phyloP scores from a whole-genome alignment of 148 eudicot species.

The Camellia granthamiana region DNA sequence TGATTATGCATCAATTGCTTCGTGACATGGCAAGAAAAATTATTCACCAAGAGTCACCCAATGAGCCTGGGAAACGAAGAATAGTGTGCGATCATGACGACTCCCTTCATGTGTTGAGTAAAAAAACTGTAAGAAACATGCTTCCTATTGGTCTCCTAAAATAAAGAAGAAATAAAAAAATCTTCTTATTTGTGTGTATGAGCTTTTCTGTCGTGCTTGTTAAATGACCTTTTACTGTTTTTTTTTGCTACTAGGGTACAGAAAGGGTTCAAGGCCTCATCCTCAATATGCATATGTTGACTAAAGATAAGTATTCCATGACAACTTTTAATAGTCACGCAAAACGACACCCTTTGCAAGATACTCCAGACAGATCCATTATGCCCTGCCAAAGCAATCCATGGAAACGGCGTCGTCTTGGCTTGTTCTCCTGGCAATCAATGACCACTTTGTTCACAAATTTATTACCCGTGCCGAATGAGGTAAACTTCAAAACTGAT shows the following conservation, averaged over 20 bases:
- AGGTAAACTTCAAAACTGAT: not conserved
- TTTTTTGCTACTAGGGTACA: not conserved
- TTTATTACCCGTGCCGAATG: not conserved
- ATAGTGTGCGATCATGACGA: not conserved
- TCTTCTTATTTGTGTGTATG: not conserved
- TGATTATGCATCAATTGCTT: conserved; percentile 9
- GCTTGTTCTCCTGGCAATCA: not conserved
- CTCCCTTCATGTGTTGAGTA: conserved; percentile 5
- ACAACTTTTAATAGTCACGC: not conserved
- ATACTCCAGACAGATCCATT: not conserved
- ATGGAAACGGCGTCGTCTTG: conserved; percentile 2
- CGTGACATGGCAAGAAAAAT: not conserved
- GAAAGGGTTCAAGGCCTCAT: conserved; percentile 2
- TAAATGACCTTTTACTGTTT: not conserved
- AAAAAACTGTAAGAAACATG: not conserved
- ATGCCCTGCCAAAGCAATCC: not conserved
- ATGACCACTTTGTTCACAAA: not conserved
- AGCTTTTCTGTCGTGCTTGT: not conserved
- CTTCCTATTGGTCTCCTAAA: not conserved
- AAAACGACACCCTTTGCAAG: not conserved
- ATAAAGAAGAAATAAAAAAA: not conserved
- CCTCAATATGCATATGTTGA: not conserved
- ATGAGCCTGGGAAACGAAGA: conserved; percentile 11
- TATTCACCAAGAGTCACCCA: conserved; percentile 5
- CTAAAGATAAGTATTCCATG: not conserved